Percentiles rank a stretch among this genome's conserved stretches.
Conservation (phyloP, 73 alveolate species). For the Paramecium pentaurelia region DNA sequence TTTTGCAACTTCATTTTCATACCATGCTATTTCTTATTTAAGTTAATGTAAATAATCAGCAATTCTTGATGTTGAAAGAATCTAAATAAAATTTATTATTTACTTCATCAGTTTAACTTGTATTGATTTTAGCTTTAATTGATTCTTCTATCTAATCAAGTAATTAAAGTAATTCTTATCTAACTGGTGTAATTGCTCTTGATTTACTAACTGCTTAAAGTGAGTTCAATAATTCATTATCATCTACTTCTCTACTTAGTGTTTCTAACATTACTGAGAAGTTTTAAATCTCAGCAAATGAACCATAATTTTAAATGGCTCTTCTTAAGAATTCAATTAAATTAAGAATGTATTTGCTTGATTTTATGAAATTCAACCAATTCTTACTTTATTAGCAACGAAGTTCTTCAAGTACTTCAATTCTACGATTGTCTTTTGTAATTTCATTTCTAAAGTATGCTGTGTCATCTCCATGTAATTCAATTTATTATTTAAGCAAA, state of each 20-base stretch:
- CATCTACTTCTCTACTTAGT: background rate
- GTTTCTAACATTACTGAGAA: background rate
- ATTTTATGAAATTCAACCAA: constrained; percentile 34
- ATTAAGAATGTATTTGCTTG: background rate
- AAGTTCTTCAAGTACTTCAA: background rate
- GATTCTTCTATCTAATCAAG: constrained; percentile 30
- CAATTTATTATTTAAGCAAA: background rate
- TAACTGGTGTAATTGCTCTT: background rate
- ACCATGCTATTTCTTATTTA: background rate
- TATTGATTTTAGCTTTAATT: background rate
- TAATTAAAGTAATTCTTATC: background rate
- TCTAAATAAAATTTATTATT: background rate
- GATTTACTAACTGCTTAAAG: background rate
- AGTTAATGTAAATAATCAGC: background rate
- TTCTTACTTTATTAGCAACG: background rate
- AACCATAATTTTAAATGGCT: background rate
- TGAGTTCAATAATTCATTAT: background rate
- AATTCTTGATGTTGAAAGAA: background rate
- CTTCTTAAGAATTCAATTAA: background rate
- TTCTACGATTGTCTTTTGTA: background rate
- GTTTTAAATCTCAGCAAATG: background rate
- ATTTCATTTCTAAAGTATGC: background rate
- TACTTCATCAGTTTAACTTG: constrained; percentile 11
- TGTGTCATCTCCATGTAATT: background rate
- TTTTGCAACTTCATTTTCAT: background rate